Conservation (phyloP, 495 filamentous ascomycete species). For the Ramalina intermedia region DNA sequence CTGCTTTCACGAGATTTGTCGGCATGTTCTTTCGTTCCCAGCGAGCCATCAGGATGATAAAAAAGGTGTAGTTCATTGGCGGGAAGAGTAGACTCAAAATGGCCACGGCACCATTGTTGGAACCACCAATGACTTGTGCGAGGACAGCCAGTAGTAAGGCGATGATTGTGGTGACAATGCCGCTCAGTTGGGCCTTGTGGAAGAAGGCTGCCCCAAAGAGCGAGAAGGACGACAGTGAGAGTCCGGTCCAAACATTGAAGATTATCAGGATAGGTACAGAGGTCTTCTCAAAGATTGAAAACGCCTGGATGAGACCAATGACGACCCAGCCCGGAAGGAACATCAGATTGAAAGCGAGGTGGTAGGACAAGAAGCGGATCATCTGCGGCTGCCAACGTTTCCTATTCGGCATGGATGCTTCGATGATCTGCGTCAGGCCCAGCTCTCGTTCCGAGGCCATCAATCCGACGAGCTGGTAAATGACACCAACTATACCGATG, state of each 20-base stretch:
- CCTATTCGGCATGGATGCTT: slow-evolving; percentile 65
- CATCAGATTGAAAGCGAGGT: slow-evolving; percentile 50
- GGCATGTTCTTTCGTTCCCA: slow-evolving; percentile 42
- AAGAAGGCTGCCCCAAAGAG: slow-evolving; percentile 62
- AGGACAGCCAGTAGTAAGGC: slow-evolving; percentile 53
- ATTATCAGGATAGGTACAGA: slow-evolving; percentile 44
- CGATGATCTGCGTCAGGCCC: slow-evolving; percentile 65
- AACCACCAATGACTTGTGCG: slow-evolving; percentile 46
- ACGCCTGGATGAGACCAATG: slow-evolving; percentile 44
- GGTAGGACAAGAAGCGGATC: slow-evolving; percentile 50
- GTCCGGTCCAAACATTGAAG: slow-evolving; percentile 47
- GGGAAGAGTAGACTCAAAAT: slow-evolving; percentile 57
- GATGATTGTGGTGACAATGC: slow-evolving; percentile 49
- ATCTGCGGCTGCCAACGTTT: slow-evolving; percentile 52
- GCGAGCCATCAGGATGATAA: slow-evolving; percentile 51
- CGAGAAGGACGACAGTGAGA: slow-evolving; percentile 52
- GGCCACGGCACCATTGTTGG: slow-evolving; percentile 40
- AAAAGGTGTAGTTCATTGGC: slow-evolving; percentile 60
- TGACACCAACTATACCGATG: slow-evolving; percentile 49
- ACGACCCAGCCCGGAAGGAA: slow-evolving; percentile 61
- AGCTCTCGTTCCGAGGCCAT: slow-evolving; percentile 64
- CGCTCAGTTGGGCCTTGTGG: slow-evolving; percentile 61
- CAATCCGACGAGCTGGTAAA: slow-evolving; percentile 64
- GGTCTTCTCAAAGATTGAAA: slow-evolving; percentile 47
- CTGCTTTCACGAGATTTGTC: slow-evolving; percentile 38